Evolutionary conservation across 2,329 filamentous ascomycete genomes (phyloP).

Genomic region (Diaporthe caulivora): DNA sequence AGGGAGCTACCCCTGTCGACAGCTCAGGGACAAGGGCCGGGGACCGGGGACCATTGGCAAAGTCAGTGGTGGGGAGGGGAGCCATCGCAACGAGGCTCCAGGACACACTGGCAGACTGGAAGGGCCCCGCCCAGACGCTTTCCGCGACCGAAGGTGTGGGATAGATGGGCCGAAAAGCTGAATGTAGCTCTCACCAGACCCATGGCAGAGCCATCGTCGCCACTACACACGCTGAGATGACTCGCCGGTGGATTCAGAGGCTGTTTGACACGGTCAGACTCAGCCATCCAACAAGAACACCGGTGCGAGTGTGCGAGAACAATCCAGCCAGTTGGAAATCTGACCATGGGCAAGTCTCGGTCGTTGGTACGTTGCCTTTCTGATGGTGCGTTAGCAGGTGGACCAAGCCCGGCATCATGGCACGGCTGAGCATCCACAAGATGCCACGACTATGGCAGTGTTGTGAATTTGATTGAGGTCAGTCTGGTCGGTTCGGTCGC

Average conservation of each 20-base stretch:
- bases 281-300: neutral
- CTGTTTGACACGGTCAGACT: neutral
- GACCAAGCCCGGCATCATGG: neutral
- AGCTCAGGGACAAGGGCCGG: slow-evolving; percentile 32
- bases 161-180: slow-evolving; percentile 22
- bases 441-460: neutral
- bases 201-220: neutral
- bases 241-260: neutral
- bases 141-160: slow-evolving; percentile 26
- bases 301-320: neutral
- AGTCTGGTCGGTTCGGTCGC: no score
- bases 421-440: neutral
- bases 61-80: no score
- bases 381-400: neutral
- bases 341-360: neutral
- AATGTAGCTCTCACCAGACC: slow-evolving; percentile 5
- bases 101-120: no score
- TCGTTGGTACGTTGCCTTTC: slow-evolving; percentile 7
- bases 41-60: neutral
- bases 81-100: no score
- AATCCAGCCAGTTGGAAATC: neutral
- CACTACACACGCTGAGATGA: slow-evolving; percentile 7
- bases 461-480: neutral
- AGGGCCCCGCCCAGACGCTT: neutral
- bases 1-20: slow-evolving; percentile 36